Conservation (phyloP, 345 rosid species). For the Trapa incisa region DNA sequence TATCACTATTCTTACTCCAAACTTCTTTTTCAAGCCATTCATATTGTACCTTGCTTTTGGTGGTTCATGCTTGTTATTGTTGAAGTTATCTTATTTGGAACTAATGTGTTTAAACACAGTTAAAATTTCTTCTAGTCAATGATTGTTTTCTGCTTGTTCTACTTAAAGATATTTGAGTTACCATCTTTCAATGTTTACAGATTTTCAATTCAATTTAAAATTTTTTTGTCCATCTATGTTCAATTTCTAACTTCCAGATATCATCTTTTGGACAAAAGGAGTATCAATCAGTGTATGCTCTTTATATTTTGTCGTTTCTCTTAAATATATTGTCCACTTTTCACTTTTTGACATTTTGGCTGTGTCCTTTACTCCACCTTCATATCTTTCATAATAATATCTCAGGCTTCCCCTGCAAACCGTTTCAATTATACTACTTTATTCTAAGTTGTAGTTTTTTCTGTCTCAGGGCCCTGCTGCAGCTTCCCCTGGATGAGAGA, state of each 20-base stretch:
- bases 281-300: too few species aligned
- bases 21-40: not conserved
- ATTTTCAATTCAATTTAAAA: not conserved
- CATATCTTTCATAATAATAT: not conserved
- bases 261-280: not conserved
- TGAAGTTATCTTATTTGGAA: not conserved
- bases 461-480: conserved; percentile 43
- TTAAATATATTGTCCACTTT: too few species aligned
- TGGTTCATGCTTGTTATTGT: not conserved
- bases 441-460: not conserved
- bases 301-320: too few species aligned
- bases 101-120: not conserved
- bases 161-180: not conserved
- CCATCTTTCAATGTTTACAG: not conserved
- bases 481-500: conserved; percentile 57
- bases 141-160: not conserved
- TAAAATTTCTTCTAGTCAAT: not conserved
- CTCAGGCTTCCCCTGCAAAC: not conserved
- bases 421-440: not conserved
- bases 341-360: not conserved
- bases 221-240: not conserved
- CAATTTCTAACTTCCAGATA: not conserved
- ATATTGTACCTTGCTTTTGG: not conserved
- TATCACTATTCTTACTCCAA: conserved; percentile 4
- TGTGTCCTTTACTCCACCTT: not conserved